A percentile compares a stretch with the other conserved stretches of the same genome.
phyloP scores from a whole-genome alignment of 2,329 filamentous ascomycete genomes.

The Cladophialophora chaetospira region DNA sequence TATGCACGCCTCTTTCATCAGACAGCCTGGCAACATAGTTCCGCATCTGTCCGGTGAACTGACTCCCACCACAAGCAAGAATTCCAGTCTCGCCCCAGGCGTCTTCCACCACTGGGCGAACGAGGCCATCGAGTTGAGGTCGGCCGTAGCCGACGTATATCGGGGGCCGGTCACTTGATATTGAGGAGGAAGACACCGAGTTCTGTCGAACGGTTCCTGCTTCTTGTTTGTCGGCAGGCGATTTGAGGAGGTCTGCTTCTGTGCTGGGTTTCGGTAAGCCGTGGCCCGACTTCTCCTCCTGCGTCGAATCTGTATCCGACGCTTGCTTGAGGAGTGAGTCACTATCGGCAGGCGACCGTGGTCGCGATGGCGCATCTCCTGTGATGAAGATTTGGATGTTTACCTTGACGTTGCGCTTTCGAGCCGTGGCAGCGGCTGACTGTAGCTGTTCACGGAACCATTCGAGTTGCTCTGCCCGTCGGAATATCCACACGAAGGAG shows the following conservation, averaged over 20 bases:
- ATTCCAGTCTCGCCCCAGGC: slow-evolving; percentile 65
- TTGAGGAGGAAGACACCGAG: slow-evolving; percentile 6
- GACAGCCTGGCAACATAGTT: slow-evolving; percentile 58
- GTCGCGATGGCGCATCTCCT: neutral
- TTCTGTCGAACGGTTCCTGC: neutral
- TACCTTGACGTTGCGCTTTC: slow-evolving; percentile 53
- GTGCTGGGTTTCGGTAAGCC: neutral
- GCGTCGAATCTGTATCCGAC: neutral
- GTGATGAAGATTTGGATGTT: slow-evolving; percentile 16
- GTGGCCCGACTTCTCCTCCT: neutral
- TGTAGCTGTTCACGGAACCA: slow-evolving; percentile 26
- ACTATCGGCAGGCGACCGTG: neutral
- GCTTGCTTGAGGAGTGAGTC: slow-evolving; percentile 1
- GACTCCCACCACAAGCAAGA: slow-evolving; percentile 61
- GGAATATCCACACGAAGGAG: slow-evolving; percentile 28
- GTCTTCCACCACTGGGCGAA: slow-evolving; percentile 58
- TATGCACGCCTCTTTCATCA: slow-evolving; percentile 68
- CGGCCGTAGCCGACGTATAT: slow-evolving; percentile 37
- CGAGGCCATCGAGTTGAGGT: slow-evolving; percentile 54
- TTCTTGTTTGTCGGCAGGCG: neutral
- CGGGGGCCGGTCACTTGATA: neutral
- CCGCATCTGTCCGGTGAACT: slow-evolving; percentile 57
- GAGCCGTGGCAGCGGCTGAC: slow-evolving; percentile 11
- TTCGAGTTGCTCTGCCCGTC: slow-evolving; percentile 20
- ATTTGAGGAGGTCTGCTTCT: neutral